phyloP scores from a whole-genome alignment of 192 early-diverging fungal genomes.

The Rhizophlyctis rosea region DNA sequence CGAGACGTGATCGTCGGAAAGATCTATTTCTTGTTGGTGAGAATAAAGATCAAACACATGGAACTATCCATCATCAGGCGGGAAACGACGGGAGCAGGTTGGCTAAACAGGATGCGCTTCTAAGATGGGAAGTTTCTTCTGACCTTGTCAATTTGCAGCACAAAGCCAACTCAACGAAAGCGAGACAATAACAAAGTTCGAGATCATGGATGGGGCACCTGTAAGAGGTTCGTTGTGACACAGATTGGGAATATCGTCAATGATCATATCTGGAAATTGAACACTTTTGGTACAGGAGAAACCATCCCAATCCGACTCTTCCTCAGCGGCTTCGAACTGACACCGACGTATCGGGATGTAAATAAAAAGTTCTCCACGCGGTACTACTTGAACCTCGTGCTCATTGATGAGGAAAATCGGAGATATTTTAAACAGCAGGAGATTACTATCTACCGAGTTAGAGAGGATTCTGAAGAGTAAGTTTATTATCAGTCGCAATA shows the following conservation, averaged over 20 bases:
- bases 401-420: constrained; percentile 98
- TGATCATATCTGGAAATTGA: too few relatives aligned
- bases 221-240: constrained; percentile 59
- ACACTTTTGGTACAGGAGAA: constrained; percentile 56
- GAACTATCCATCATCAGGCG: constrained; percentile 97
- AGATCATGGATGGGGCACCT: constrained; percentile 99
- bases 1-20: constrained; percentile 99
- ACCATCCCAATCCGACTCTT: constrained; percentile 98
- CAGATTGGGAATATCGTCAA: neutral
- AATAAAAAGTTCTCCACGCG: constrained; percentile 99
- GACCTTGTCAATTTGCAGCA: constrained; percentile 34
- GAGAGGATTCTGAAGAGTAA: constrained; percentile 38
- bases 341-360: constrained; percentile 97
- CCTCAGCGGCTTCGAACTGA: constrained; percentile 94
- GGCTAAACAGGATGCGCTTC: constrained; percentile 2
- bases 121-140: neutral
- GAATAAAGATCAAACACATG: constrained; percentile 99
- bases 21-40: constrained; percentile 97
- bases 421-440: constrained; percentile 99
- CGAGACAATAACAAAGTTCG: constrained; percentile 98
- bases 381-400: constrained; percentile 96
- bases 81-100: constrained; percentile 89
- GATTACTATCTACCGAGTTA: constrained; percentile 38
- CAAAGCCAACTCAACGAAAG: constrained; percentile 98
- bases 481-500: neutral